Evolutionary conservation across 495 filamentous ascomycete species (phyloP).

Genomic region (Tuber microsphaerosporum): DNA sequence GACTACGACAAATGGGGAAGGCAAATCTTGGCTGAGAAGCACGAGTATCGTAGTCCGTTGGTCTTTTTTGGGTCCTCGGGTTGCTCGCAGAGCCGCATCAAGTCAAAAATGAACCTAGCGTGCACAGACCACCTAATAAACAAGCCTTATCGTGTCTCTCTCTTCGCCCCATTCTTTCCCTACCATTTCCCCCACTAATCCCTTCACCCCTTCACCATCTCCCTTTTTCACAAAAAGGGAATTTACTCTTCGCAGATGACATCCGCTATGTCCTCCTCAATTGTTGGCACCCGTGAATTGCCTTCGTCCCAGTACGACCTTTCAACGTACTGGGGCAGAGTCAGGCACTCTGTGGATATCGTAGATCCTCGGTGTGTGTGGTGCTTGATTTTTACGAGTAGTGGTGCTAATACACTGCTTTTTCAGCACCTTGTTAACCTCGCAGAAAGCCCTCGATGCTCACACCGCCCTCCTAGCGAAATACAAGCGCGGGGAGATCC

Average conservation of each 20-base stretch:
- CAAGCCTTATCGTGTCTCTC: neutral
- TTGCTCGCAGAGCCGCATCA: neutral
- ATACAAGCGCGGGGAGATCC: conserved; percentile 73
- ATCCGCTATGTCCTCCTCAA: conserved; percentile 71
- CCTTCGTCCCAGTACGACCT: conserved; percentile 88
- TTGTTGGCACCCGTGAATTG: conserved; percentile 77
- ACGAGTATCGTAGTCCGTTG: neutral
- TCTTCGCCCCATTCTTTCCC: neutral
- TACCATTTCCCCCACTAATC: conserved; percentile 2
- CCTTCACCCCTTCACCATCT: neutral
- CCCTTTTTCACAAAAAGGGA: neutral
- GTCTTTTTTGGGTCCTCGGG: neutral
- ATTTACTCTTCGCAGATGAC: neutral
- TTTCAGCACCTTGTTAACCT: conserved; percentile 33
- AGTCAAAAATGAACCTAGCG: neutral
- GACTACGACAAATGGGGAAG: too few relatives aligned
- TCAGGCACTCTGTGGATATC: conserved; percentile 79
- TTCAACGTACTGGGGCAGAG: conserved; percentile 87
- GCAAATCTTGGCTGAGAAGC: too few relatives aligned
- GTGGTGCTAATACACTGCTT: conserved; percentile 7
- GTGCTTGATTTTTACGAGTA: conserved; percentile 43
- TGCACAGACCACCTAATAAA: neutral
- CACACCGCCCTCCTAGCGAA: conserved; percentile 67
- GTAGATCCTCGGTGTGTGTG: conserved; percentile 78
- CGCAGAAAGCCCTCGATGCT: conserved; percentile 54